Conservation (phyloP, 192 early-diverging fungal species). For the Geranomyces michiganensis region DNA sequence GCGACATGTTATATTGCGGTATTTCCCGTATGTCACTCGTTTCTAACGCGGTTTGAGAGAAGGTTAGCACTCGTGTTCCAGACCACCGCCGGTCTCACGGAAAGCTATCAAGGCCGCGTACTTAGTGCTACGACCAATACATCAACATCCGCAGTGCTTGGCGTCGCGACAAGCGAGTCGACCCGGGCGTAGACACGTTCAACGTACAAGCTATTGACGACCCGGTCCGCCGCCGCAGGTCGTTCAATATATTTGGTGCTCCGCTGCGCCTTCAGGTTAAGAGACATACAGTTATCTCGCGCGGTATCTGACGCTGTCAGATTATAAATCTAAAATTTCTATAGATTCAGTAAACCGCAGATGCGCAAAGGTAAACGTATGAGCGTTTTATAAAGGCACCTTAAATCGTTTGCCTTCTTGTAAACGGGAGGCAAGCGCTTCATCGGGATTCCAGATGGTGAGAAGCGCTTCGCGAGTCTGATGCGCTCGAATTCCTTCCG, state of each 20-base stretch:
- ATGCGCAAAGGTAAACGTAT: constrained; percentile 18
- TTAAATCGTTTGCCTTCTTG: constrained; percentile 61
- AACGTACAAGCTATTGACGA: constrained; percentile 28
- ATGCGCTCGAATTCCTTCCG: constrained; percentile 1
- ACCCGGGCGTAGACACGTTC: constrained; percentile 19
- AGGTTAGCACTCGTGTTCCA: background rate
- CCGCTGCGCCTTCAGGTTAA: constrained; percentile 28
- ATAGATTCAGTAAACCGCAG: constrained; percentile 6
- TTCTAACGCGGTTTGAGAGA: background rate
- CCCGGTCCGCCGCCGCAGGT: constrained; percentile 1
- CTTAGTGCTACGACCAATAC: constrained; percentile 49
- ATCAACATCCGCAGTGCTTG: constrained; percentile 45
- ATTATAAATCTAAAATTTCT: constrained; percentile 31
- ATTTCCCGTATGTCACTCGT: constrained; percentile 10
- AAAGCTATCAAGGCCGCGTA: constrained; percentile 17
- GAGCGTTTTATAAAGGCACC: constrained; percentile 34
- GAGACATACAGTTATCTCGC: background rate
- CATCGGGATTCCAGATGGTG: constrained; percentile 53
- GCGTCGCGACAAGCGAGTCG: constrained; percentile 22
- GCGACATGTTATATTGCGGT: background rate
- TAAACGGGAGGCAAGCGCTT: constrained; percentile 37
- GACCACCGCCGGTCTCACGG: too few relatives aligned
- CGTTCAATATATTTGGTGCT: constrained; percentile 36
- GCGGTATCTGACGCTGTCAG: constrained; percentile 20
- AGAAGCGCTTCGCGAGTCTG: constrained; percentile 40